Base-by-base conservation (phyloP, 768 basidiomycete species). In the Dictyophora rubrovolvata region DNA sequence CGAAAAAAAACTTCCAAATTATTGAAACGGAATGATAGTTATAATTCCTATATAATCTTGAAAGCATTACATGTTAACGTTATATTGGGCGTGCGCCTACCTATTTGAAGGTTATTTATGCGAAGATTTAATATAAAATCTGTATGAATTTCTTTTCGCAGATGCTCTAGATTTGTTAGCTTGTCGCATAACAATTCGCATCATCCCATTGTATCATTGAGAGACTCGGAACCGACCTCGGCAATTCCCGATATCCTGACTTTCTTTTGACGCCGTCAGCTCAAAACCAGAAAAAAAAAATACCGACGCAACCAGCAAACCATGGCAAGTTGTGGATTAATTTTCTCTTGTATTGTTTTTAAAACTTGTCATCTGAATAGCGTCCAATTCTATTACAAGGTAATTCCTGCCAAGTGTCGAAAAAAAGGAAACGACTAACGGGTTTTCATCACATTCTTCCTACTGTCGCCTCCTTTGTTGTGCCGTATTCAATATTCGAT, bases 331-430 rank as follows among this genome's bases (percentile, higher is more conserved):
- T 42, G 42, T n/a, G 14, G 42, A 42, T 42, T 42, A 5, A 4
- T 42, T 14, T 42, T n/a, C n/a, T 42, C n/a, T 12, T 4, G 42
- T 42, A 12, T 12, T 42, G 10, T 42, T 5, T 42, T 12, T 42
- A 12, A 42, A n/a, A 42, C 5, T 8, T 17, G 6, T 34, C 54
- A 16, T 23, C 12, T 21, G 61, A 47, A 51, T 49, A 72, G 71
- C 68, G 71, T 59, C 71, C 71, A 5, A 73, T 72, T 56, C 64
- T 73, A 17, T 66, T 72, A 1, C 72, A 72, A 70, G 71, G 70
- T 70, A 18, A 21, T 11, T 18, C 28, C 16, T 5, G 33, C 53
- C 59, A 36, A 20, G 17, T 16, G 48, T 53, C 28, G n/a, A 46
- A 49, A 22, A 28, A 12, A 8, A 17, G 18, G 14, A 35, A n/a